Base-by-base conservation (phyloP, 2,329 filamentous ascomycete genomes). In the Cryphonectria radicalis region DNA sequence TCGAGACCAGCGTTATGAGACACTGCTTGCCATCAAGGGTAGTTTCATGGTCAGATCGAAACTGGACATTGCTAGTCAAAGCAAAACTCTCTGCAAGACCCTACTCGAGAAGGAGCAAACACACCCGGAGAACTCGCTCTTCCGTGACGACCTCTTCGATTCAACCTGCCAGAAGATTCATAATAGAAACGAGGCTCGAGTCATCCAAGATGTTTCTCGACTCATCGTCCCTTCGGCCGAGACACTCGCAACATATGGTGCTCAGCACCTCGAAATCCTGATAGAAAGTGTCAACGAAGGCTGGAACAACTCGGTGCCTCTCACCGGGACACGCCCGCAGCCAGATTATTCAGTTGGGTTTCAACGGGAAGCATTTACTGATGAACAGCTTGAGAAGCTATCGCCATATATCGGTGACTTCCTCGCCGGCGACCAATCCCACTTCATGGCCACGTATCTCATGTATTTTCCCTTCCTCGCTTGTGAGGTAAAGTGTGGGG, bases 31-130 rank as follows among this genome's bases (percentile, higher is more conserved):
- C 35, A 80, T 77, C 28, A 82, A 82, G 70, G 81, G 82, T 35
- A 82, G 78, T 74, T 84, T 79, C 71, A 83, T 86, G 79, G 68
- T 63, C 22, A 76, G 80, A 66, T 82, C 77, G 1, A 68, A 77
- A 2, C 71, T 78, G 8, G 81, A 74, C 14, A 76, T 82, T 55
- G 77, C 76, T 5, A n/a, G 25, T 10, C 4, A 4, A 22, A 57
- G 53, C 22, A 57, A 57, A 22, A 5, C 11, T 46, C 43, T 46
- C 4, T 25, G 3, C 22, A 57, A 11, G 17, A 57, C 14, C 22
- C 11, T 57, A 11, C 11, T 57, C 3, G n/a, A 28, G 10, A 22
- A 7, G 10, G 11, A 25, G 5, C 53, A 57, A 28, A 6, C 53
- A 13, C 3, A 25, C 11, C 53, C 53, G 2, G n/a, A 3, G 10